Conservation (phyloP, 306 rosid species). For the Lupinus albus region DNA sequence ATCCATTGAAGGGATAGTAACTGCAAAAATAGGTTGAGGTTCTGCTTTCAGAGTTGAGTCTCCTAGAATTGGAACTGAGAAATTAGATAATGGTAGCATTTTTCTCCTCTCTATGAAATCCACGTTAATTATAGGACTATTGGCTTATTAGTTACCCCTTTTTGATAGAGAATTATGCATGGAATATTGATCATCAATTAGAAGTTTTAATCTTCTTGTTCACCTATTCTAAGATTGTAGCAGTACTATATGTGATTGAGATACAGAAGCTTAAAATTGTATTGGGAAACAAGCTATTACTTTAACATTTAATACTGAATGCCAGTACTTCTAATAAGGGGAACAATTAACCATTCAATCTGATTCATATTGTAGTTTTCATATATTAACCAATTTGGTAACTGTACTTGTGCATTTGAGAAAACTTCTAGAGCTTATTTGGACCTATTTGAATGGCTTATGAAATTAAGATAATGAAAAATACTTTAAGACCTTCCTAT, state of each 20-base stretch:
- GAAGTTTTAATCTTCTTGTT: conserved; percentile 21
- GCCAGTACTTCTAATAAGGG: background rate
- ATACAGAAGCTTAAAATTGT: conserved; percentile 13
- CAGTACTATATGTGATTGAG: conserved; percentile 15
- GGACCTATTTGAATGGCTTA: no score
- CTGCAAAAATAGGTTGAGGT: conserved; percentile 51
- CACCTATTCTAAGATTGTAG: conserved; percentile 12
- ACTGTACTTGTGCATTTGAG: no score
- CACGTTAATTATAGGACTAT: conserved; percentile 1
- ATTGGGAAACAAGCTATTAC: conserved; percentile 10
- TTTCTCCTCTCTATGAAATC: conserved; percentile 7
- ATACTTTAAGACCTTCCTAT: no score
- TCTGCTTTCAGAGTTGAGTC: background rate
- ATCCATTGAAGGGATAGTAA: conserved; percentile 63
- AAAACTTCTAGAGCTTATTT: no score
- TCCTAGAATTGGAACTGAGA: background rate
- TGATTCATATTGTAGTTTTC: no score
- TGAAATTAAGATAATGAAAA: no score
- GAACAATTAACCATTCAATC: background rate
- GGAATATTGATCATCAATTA: conserved; percentile 14
- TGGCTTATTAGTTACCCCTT: background rate
- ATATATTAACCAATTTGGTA: no score
- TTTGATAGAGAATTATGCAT: conserved; percentile 13
- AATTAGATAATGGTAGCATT: conserved; percentile 28
- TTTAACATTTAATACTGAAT: conserved; percentile 21